Evolutionary conservation across 495 filamentous ascomycete species (phyloP).

Genomic region (Annulohypoxylon nitens): DNA sequence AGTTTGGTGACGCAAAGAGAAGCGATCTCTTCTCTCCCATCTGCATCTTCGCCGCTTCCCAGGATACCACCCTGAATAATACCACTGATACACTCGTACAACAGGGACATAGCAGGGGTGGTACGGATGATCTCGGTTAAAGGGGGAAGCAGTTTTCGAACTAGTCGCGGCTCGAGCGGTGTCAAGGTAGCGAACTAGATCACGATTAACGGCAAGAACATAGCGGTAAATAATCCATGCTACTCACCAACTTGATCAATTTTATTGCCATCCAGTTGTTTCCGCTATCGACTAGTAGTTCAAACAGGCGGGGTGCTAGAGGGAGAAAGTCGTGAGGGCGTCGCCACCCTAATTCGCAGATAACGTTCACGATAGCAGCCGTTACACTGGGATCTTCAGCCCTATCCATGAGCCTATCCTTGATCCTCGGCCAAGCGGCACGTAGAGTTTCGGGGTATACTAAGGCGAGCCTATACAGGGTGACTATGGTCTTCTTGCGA

Average conservation of each 20-base stretch:
- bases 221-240: neutral
- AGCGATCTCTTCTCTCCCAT: constrained; percentile 93
- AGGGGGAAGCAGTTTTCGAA: constrained; percentile 94
- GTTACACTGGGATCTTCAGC: constrained; percentile 93
- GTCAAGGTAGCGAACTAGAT: constrained; percentile 92
- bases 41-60: constrained; percentile 77
- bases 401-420: constrained; percentile 91
- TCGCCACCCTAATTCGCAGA: constrained; percentile 95
- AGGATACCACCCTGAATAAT: constrained; percentile 97
- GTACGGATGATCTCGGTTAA: constrained; percentile 92
- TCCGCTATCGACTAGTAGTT: constrained; percentile 88
- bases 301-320: constrained; percentile 90
- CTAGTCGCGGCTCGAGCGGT: constrained; percentile 89
- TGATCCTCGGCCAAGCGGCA: constrained; percentile 95
- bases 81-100: constrained; percentile 98
- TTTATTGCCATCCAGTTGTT: constrained; percentile 99
- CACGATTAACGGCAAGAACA: constrained; percentile 45
- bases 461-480: constrained; percentile 89
- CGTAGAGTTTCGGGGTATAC: constrained; percentile 95
- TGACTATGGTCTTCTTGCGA: constrained; percentile 94
- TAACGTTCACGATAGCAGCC: constrained; percentile 93
- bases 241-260: constrained; percentile 89
- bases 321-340: constrained; percentile 94
- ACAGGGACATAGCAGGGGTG: constrained; percentile 93
- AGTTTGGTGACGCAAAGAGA: constrained; percentile 92